Percentiles rank a stretch among this genome's conserved stretches.
Evolutionary conservation across 2,329 filamentous ascomycete genomes (phyloP).

Genomic region (Metarhizium rileyi): DNA sequence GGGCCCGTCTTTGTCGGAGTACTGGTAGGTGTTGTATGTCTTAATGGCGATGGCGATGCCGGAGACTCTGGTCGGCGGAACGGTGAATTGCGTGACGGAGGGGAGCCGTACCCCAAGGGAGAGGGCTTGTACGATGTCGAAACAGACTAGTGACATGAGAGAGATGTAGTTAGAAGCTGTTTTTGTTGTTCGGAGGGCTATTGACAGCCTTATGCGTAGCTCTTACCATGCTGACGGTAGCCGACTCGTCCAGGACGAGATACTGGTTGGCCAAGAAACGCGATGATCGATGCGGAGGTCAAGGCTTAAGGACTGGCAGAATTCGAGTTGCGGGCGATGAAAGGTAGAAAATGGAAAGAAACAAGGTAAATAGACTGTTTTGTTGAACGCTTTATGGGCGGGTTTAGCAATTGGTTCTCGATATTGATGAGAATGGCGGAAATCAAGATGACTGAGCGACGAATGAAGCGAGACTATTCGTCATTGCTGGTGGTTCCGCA

Average conservation of each 20-base stretch:
- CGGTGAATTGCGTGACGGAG: conserved; percentile 48
- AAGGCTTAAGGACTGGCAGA: background rate
- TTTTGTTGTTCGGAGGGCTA: conserved; percentile 13
- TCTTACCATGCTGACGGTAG: conserved; percentile 21
- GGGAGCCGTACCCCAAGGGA: conserved; percentile 60
- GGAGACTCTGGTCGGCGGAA: conserved; percentile 54
- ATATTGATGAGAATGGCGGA: background rate
- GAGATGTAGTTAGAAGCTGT: conserved; percentile 18
- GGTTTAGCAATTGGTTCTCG: too few species aligned
- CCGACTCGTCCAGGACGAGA: background rate
- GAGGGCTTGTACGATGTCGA: conserved; percentile 58
- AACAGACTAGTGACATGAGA: conserved; percentile 34
- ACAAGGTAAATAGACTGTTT: background rate
- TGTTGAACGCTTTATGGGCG: too few species aligned
- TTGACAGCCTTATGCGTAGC: conserved; percentile 8
- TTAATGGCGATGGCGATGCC: conserved; percentile 54
- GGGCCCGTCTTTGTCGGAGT: conserved; percentile 43
- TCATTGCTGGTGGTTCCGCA: background rate
- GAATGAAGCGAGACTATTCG: background rate
- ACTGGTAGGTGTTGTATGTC: conserved; percentile 53
- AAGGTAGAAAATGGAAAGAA: background rate
- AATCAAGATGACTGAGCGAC: background rate
- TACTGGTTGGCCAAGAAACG: conserved; percentile 14
- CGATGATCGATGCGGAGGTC: conserved; percentile 1
- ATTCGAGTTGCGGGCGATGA: background rate